Evolutionary conservation across 2,329 filamentous ascomycete species (phyloP).

Genomic region (Ambrosiella cleistominuta): DNA sequence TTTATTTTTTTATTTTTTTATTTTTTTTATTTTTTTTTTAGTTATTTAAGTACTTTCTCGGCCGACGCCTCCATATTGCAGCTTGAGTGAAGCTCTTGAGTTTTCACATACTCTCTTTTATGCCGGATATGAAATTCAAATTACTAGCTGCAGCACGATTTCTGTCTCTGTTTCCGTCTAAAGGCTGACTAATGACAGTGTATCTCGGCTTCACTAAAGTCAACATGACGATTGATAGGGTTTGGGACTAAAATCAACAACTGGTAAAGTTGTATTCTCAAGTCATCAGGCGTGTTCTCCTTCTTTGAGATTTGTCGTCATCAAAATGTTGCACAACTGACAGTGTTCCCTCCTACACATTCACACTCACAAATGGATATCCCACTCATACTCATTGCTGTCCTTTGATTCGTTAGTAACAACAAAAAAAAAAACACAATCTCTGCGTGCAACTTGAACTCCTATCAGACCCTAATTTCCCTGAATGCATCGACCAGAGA

Average conservation of each 20-base stretch:
- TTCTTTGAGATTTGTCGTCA: too few species aligned
- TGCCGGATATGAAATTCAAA: not conserved
- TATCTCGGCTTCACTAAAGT: too few species aligned
- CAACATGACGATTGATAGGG: too few species aligned
- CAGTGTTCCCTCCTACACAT: too few species aligned
- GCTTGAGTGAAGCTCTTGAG: not conserved
- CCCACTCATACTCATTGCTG: too few species aligned
- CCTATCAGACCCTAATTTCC: not conserved
- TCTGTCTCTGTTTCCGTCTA: not conserved
- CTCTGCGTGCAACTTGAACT: not conserved
- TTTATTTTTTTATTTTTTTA: not conserved
- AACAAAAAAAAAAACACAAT: too few species aligned
- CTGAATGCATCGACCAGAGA: not conserved
- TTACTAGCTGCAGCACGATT: not conserved
- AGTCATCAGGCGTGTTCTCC: too few species aligned
- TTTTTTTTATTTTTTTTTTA: not conserved
- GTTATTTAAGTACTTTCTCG: not conserved
- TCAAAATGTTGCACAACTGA: too few species aligned
- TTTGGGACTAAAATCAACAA: too few species aligned
- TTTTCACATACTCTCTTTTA: not conserved
- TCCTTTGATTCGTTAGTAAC: too few species aligned
- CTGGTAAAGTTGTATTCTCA: too few species aligned
- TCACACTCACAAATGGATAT: too few species aligned
- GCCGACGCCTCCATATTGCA: not conserved
- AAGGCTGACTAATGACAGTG: not conserved